A percentile compares a stretch with the other conserved stretches of the same genome.
phyloP scores from a whole-genome alignment of 169 alveolate species.

The Hepatocystis sp. region DNA sequence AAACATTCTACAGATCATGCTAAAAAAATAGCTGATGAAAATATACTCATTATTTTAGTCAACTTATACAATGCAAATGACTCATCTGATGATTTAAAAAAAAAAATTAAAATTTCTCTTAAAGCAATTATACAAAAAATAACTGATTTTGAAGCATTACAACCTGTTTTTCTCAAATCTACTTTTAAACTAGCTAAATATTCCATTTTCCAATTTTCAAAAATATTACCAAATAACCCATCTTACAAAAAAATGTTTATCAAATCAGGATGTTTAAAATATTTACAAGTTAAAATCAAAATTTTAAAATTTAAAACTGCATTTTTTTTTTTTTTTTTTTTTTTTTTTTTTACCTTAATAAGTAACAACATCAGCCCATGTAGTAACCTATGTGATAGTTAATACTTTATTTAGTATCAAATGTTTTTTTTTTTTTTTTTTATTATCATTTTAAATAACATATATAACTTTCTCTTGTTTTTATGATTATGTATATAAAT shows the following conservation, averaged over 20 bases:
- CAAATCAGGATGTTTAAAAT: conserved; percentile 59
- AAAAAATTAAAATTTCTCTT: conserved; percentile 29
- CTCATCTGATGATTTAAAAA: conserved; percentile 64
- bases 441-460: too few relatives aligned
- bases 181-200: conserved; percentile 36
- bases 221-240: conserved; percentile 42
- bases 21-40: conserved; percentile 43
- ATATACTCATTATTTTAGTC: conserved; percentile 44
- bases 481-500: too few relatives aligned
- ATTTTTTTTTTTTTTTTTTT: too few relatives aligned
- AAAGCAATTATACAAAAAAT: conserved; percentile 47
- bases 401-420: too few relatives aligned
- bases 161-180: conserved; percentile 53
- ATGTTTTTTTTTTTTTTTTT: too few relatives aligned
- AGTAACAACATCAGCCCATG: too few relatives aligned
- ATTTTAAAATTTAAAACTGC: too few relatives aligned
- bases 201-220: conserved; percentile 54
- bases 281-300: conserved; percentile 20
- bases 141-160: conserved; percentile 38
- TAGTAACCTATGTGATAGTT: too few relatives aligned
- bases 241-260: conserved; percentile 49
- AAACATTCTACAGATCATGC: conserved; percentile 70
- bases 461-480: too few relatives aligned
- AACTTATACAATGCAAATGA: conserved; percentile 55
- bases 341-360: too few relatives aligned